Base-by-base conservation (phyloP, 805 yeast genomes). In the Hanseniaspora pseudoguilliermondii region DNA sequence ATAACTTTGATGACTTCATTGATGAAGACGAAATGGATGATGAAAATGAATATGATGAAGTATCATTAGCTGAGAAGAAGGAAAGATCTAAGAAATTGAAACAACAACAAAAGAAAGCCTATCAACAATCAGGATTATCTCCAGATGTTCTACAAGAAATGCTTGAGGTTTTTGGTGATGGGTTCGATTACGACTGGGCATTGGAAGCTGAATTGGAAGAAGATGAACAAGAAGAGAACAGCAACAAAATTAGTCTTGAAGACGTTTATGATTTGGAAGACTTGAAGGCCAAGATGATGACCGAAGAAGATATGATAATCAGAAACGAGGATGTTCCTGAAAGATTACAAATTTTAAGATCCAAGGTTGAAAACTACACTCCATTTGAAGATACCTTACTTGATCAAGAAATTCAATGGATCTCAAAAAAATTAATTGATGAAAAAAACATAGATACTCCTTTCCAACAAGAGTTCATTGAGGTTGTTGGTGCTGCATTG, bases 121-220 rank as follows among this genome's bases (percentile, higher is more conserved):
- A 81, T 5, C 80, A 79, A 61, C 72, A 80, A 42, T 75, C 83
- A 0, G 79, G 76, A 44, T 71, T 85, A 44, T 96, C 93, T 63
- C 83, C 93, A 55, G 97, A 93, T 63, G 86, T 87, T 66, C 79
- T 91, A 60, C 93, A 88, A 64, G 97, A 91, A 69, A 79, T 93
- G 65, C 89, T 82, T 64, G 98, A 93, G 67, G 87, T 93, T 15
- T 93, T 93, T 66, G 98, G 98, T 61, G 95, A 89, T 68, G 98
- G 98, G 52, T 89, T 83, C 60, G 97, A 91, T 65, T 93, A 93
- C 69, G 96, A 87, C 57, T 93, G 98, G 97, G 98, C 98, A 13
- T 74, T 93, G 55, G 96, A 88, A 64, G 93, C 87, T 32, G 96
- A 90, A 70, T 81, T 79, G 59, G 83, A 78, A 61, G 83, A 77